phyloP scores from a whole-genome alignment of 345 rosid genomes.

The Turritis glabra region DNA sequence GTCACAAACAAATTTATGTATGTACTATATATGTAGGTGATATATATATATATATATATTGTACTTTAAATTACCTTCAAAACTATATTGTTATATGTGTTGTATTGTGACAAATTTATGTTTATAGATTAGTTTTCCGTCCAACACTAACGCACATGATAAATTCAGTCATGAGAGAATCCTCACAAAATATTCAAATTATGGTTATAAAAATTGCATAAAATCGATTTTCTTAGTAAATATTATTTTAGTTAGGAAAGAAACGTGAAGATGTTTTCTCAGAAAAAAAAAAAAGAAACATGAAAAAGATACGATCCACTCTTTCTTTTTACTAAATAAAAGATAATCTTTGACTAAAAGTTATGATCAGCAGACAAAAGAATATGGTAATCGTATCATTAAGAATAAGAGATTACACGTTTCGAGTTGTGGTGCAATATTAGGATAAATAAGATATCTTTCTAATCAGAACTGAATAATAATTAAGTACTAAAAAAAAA shows the following conservation, averaged over 20 bases:
- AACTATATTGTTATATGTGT: not conserved
- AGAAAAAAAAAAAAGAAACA: too few species aligned
- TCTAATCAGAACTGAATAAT: constrained; percentile 11
- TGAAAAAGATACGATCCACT: constrained; percentile 23
- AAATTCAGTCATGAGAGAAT: not conserved
- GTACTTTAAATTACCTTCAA: too few species aligned
- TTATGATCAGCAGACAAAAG: constrained; percentile 22
- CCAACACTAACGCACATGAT: not conserved
- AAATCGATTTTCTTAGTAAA: not conserved
- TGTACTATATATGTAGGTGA: not conserved
- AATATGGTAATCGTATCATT: constrained; percentile 24
- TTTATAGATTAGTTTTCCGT: not conserved
- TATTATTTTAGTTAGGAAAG: not conserved
- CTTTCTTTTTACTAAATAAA: not conserved
- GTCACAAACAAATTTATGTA: too few species aligned
- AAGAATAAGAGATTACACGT: constrained; percentile 34
- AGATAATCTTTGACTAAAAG: constrained; percentile 32
- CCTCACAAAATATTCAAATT: not conserved
- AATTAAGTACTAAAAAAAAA: constrained; percentile 3
- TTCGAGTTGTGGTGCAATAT: constrained; percentile 25
- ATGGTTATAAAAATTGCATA: not conserved
- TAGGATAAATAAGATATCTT: constrained; percentile 9
- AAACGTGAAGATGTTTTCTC: too few species aligned
- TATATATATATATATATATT: too few species aligned
- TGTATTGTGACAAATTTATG: not conserved